A percentile compares a stretch with the other conserved stretches of the same genome.
Evolutionary conservation across 2,329 filamentous ascomycete species (phyloP).

Genomic region (Trichoderma polysporum): DNA sequence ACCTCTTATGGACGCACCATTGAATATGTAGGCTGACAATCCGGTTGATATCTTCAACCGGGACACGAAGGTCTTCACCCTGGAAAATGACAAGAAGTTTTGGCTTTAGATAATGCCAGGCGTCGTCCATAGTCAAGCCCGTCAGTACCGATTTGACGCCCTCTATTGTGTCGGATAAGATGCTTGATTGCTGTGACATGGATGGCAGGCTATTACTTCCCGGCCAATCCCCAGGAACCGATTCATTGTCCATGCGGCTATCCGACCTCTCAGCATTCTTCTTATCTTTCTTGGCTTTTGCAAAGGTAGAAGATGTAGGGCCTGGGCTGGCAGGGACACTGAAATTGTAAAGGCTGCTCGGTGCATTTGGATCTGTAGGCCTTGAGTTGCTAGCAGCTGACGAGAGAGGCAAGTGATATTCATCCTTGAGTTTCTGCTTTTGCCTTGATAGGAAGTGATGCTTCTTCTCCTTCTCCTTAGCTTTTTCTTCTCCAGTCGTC

Average conservation of each 20-base stretch:
- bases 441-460: conserved; percentile 78
- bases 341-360: conserved; percentile 77
- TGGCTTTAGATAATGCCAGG: conserved; percentile 77
- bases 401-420: conserved; percentile 69
- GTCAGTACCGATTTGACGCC: conserved; percentile 57
- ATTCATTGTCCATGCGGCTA: conserved; percentile 53
- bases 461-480: conserved; percentile 64
- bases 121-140: conserved; percentile 75
- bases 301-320: conserved; percentile 64
- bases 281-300: conserved; percentile 85
- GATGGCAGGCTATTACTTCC: conserved; percentile 54
- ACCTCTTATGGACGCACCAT: conserved; percentile 71
- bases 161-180: conserved; percentile 54
- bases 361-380: conserved; percentile 71
- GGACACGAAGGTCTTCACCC: conserved; percentile 74
- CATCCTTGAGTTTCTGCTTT: conserved; percentile 76
- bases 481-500: conserved; percentile 49
- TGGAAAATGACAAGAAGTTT: conserved; percentile 77
- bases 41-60: conserved; percentile 79
- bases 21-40: conserved; percentile 77
- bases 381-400: conserved; percentile 75
- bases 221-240: conserved; percentile 49
- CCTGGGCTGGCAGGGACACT: conserved; percentile 71
- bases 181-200: conserved; percentile 42
- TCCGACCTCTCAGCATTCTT: conserved; percentile 68